phyloP scores from a whole-genome alignment of 163 green algal genomes.

The Chlorella variabilis region DNA sequence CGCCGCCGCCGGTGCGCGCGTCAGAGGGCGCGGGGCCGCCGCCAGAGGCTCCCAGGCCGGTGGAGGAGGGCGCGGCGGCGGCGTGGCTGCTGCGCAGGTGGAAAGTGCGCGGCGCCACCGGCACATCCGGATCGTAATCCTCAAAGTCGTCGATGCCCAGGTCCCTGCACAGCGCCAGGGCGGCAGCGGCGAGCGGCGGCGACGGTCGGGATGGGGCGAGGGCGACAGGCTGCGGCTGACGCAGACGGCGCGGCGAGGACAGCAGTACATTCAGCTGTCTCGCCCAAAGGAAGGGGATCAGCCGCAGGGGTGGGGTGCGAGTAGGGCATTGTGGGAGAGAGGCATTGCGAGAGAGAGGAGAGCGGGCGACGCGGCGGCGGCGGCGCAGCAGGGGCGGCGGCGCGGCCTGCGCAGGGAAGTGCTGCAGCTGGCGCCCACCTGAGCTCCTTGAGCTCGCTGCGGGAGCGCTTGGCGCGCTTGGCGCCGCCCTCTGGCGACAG shows the following conservation, averaged over 20 bases:
- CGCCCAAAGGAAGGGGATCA: too few species aligned
- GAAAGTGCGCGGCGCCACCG: constrained; percentile 6
- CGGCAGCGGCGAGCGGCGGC: neutral
- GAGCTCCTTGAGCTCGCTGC: constrained; percentile 18
- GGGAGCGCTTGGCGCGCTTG: constrained; percentile 8
- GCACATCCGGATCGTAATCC: neutral
- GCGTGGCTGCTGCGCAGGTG: constrained; percentile 13
- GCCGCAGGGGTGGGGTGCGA: too few species aligned
- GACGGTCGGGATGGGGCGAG: neutral
- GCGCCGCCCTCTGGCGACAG: neutral
- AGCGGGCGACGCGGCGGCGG: too few species aligned
- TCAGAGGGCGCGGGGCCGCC: constrained; percentile 6
- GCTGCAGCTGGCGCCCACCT: neutral
- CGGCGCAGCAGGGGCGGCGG: too few species aligned
- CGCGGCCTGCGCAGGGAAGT: too few species aligned
- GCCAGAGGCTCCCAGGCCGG: constrained; percentile 11
- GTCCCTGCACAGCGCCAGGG: neutral
- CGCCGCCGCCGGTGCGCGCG: neutral
- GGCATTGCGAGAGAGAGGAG: too few species aligned
- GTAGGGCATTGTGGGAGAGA: too few species aligned
- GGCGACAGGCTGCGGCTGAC: too few species aligned
- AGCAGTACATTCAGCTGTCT: too few species aligned
- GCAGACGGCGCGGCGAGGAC: too few species aligned
- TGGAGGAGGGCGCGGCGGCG: neutral
- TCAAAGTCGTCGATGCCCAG: constrained; percentile 6